phyloP scores from a whole-genome alignment of 495 filamentous ascomycete species.

The Penicillium alfredii region DNA sequence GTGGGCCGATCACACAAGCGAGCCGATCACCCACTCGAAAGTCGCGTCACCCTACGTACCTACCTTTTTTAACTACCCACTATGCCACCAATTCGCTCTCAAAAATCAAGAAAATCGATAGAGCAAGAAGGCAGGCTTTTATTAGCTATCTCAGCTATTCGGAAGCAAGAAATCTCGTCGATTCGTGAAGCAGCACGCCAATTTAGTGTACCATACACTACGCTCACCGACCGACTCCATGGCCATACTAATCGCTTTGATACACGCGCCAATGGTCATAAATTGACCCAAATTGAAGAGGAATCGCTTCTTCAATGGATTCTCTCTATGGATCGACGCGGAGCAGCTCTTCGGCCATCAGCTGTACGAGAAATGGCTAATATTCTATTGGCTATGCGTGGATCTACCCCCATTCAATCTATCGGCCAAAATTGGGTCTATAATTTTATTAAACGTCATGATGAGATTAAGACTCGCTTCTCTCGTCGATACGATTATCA shows the following conservation, averaged over 20 bases:
- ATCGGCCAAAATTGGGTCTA: neutral
- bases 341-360: neutral
- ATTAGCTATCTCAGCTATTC: neutral
- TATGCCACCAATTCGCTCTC: neutral
- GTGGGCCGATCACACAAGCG: too few species aligned
- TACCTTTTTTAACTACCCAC: too few species aligned
- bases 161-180: neutral
- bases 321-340: neutral
- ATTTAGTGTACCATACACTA: neutral
- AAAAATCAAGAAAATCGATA: neutral
- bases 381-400: conserved; percentile 10
- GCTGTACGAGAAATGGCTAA: neutral
- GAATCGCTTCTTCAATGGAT: neutral
- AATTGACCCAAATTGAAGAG: neutral
- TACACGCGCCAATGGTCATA: neutral
- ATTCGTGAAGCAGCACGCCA: neutral
- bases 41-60: too few species aligned
- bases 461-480: conserved; percentile 14
- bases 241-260: neutral
- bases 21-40: too few species aligned
- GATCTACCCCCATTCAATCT: neutral
- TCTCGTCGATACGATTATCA: conserved; percentile 27
- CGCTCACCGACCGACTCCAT: neutral
- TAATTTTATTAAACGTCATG: conserved; percentile 1
- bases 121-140: neutral